phyloP scores from a whole-genome alignment of 2,329 filamentous ascomycete species.

The Dendrostoma leiphaemia region DNA sequence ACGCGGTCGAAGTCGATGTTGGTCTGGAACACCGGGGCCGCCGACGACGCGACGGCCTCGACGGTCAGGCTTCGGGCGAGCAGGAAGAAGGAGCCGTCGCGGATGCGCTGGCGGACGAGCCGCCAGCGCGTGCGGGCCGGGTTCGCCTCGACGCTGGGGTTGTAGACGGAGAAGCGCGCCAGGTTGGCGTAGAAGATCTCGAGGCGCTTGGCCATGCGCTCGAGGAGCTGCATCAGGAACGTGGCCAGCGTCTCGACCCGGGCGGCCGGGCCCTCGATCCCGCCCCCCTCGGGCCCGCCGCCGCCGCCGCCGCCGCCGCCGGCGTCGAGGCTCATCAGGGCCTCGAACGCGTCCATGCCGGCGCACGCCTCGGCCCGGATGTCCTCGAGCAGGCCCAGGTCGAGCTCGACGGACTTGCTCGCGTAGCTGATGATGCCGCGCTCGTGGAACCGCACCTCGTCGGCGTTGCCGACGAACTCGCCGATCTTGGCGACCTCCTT shows the following conservation, averaged over 20 bases:
- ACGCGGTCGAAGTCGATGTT: constrained; percentile 44
- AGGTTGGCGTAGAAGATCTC: constrained; percentile 52
- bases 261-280: constrained; percentile 34
- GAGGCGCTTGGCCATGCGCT: constrained; percentile 51
- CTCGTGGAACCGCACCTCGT: constrained; percentile 48
- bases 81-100: constrained; percentile 51
- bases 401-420: constrained; percentile 44
- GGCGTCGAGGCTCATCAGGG: constrained; percentile 39
- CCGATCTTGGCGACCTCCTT: constrained; percentile 50
- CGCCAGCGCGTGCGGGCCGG: constrained; percentile 52
- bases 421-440: constrained; percentile 51
- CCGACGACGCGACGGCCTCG: constrained; percentile 24
- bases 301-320: no score
- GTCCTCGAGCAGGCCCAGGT: constrained; percentile 52
- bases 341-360: constrained; percentile 55
- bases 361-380: constrained; percentile 50
- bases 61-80: constrained; percentile 38
- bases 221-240: constrained; percentile 50
- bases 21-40: constrained; percentile 28
- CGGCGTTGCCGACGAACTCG: constrained; percentile 45
- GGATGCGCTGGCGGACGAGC: constrained; percentile 44
- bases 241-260: constrained; percentile 39
- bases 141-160: constrained; percentile 50
- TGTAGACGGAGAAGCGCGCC: constrained; percentile 47
- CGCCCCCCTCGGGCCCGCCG: no score